These are phyloP conservation scores for Bruguiera gymnorhiza DNA, from an alignment of 345 rosid species.

Conservation along the genomic window DNA sequence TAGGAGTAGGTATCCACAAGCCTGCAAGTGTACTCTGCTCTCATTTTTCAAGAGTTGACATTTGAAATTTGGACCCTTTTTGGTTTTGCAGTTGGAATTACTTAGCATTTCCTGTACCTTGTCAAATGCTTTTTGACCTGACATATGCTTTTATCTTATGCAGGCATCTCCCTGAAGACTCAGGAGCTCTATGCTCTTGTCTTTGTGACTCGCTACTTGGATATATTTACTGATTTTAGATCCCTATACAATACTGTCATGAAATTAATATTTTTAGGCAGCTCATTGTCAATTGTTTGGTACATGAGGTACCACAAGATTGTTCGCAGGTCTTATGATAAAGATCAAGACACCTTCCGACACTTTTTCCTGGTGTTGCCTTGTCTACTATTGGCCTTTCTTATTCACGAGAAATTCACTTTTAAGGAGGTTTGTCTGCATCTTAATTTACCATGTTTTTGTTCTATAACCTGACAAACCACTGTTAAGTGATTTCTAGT, in stretches of 20 bases:
- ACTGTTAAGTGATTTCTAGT: not conserved
- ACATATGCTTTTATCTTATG: not conserved
- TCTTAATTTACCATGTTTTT: not conserved
- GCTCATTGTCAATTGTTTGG: constrained; percentile 82
- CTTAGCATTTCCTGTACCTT: not conserved
- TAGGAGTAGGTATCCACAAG: too few relatives aligned
- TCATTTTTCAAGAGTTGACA: too few relatives aligned
- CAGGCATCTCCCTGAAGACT: constrained; percentile 87
- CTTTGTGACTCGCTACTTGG: constrained; percentile 71
- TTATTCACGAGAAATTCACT: constrained; percentile 62
- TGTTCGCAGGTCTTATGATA: constrained; percentile 66
- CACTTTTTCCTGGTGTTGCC: constrained; percentile 52
- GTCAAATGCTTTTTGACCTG: not conserved
- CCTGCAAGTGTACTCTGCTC: too few relatives aligned
- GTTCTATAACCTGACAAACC: not conserved
- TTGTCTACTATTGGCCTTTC: constrained; percentile 61
- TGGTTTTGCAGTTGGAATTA: not conserved
- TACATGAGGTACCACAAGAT: constrained; percentile 69
- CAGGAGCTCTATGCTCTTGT: constrained; percentile 78
- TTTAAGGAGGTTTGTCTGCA: constrained; percentile 53
- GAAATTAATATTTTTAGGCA: constrained; percentile 81
- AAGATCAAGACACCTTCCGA: constrained; percentile 61
- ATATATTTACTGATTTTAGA: constrained; percentile 63
- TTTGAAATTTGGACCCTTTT: not conserved
- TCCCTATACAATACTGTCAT: constrained; percentile 68